Base-by-base conservation (phyloP, 2,329 filamentous ascomycete species). In the Nannizziopsis barbatae region DNA sequence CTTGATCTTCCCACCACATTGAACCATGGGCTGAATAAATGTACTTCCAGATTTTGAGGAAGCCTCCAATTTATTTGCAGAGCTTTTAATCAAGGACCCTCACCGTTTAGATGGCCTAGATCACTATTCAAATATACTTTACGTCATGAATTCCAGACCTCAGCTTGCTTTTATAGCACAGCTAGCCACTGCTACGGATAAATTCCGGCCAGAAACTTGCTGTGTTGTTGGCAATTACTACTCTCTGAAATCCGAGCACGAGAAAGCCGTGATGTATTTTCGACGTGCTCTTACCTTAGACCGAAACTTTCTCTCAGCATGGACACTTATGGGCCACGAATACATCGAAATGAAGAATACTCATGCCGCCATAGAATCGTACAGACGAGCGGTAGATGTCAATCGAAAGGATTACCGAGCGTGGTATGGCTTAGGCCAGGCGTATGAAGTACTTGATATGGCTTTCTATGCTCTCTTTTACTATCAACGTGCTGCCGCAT, bases 271-370 rank as follows among this genome's bases (percentile, higher is more conserved):
- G 46, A 88, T 95, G 69, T 96, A 96, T 67, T 98, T 98, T 71
- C 84, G 92, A 2, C 83, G 92, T 17, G 92, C 92, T 0, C 70
- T 98, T 15, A 93, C 87, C 0, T 74, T 98, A 0, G 92, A 98
- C 62, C 81, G 90, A 8, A 83, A 81, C 20, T 98, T 92, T 62
- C 75, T 95, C 12, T 93, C 88, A 0, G 92, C 92, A 1, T 98
- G 92, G 92, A 98, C 92, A 0, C 74, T 98, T 1, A 96, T 98
- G 90, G 92, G 92, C 1, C 92, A 98, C 65, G 92, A 98, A 65
- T 98, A 95, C 58, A 88, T 96, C 47, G 92, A 98, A 66, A 81
- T 98, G 67, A 98, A 96, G 62, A 98, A 98, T 63, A 96, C 90
- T 0, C 92, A 98, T 60, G 90, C 92, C 0, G 92, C 92, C 7